phyloP scores from a whole-genome alignment of 164 flowering plant species.

The Echeveria elegans region DNA sequence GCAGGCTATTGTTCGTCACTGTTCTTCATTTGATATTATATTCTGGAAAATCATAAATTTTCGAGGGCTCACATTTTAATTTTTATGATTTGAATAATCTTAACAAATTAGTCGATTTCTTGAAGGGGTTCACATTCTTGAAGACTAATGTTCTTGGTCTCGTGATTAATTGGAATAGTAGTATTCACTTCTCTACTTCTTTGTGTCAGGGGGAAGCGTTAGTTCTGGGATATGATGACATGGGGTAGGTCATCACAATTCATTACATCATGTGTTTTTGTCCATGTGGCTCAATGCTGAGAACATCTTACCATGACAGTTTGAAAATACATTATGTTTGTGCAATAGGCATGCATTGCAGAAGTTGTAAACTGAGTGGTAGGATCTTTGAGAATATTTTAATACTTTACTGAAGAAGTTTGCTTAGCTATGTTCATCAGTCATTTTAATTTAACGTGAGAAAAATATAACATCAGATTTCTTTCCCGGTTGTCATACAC shows the following conservation, averaged over 20 bases:
- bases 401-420: neutral
- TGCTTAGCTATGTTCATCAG: neutral
- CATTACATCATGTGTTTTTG: neutral
- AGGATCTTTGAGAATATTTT: neutral
- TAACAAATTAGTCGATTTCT: neutral
- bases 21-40: neutral
- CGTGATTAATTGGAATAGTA: neutral
- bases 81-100: no score
- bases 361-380: neutral
- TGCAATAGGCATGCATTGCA: neutral
- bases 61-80: neutral
- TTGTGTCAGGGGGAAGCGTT: conserved; percentile 62
- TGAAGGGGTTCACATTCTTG: neutral
- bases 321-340: neutral
- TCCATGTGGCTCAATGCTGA: neutral
- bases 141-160: neutral
- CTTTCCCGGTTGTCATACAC: neutral
- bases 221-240: conserved; percentile 72
- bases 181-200: conserved; percentile 13
- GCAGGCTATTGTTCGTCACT: neutral
- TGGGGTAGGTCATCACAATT: conserved; percentile 40
- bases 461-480: neutral
- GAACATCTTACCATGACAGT: neutral
- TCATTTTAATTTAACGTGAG: neutral
- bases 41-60: neutral